These are phyloP conservation scores for Fusarium xylarioides DNA, from an alignment of 2,329 filamentous ascomycete species.

Conservation along the genomic window DNA sequence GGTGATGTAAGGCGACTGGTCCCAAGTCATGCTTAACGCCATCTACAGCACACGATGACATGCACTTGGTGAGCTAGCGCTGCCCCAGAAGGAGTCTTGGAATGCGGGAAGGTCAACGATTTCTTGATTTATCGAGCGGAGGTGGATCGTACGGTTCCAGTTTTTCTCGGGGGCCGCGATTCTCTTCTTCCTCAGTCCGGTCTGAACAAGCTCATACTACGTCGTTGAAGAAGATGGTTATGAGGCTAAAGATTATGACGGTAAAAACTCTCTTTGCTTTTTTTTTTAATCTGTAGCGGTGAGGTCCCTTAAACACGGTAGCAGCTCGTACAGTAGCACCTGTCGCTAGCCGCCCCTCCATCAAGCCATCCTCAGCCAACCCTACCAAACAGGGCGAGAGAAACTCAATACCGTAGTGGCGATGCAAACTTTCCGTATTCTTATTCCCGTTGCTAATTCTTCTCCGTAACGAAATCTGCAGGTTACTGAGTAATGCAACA, in stretches of 20 bases:
- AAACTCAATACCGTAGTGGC: conserved; percentile 5
- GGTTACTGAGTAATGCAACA: background rate
- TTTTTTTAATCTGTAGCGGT: conserved; percentile 14
- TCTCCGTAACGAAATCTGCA: background rate
- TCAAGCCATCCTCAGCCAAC: conserved; percentile 1
- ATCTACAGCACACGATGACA: conserved; percentile 22
- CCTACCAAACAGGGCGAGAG: background rate
- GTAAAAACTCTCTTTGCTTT: background rate
- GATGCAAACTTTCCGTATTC: conserved; percentile 1
- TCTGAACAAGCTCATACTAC: background rate
- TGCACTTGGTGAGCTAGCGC: conserved; percentile 17
- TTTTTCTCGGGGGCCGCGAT: conserved; percentile 35
- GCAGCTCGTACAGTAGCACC: background rate
- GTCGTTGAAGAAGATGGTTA: background rate
- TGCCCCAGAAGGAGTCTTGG: conserved; percentile 24
- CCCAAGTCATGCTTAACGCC: conserved; percentile 25
- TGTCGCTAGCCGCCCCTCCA: conserved; percentile 25
- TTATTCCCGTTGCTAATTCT: conserved; percentile 3
- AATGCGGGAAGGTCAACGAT: conserved; percentile 37
- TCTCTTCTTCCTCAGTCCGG: background rate
- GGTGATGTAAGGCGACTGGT: conserved; percentile 22
- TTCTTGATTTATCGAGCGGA: conserved; percentile 11
- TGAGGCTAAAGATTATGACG: background rate
- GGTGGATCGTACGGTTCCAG: conserved; percentile 23
- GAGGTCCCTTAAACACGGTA: background rate